Evolutionary conservation across 202 grass and related monocot species (phyloP).

Genomic region (Setaria viridis): DNA sequence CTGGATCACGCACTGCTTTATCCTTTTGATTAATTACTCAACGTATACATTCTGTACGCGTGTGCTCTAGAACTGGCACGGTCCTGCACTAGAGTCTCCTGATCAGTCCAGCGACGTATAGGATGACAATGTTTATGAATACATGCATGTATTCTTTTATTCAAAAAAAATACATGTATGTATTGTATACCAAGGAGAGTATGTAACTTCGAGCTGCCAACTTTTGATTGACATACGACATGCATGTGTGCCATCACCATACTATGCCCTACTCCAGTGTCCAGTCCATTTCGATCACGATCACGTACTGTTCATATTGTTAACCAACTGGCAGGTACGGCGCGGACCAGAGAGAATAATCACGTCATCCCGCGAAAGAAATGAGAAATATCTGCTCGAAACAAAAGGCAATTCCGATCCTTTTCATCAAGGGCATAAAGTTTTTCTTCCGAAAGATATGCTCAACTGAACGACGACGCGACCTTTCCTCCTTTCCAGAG

Average conservation of each 20-base stretch:
- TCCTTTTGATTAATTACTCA: too few relatives aligned
- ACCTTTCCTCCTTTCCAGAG: background rate
- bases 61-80: too few relatives aligned
- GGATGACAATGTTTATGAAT: too few relatives aligned
- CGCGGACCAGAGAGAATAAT: too few relatives aligned
- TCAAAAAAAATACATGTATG: too few relatives aligned
- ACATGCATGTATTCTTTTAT: too few relatives aligned
- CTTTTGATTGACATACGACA: background rate
- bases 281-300: background rate
- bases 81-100: too few relatives aligned
- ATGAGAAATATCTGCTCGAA: background rate
- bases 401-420: background rate
- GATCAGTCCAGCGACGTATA: too few relatives aligned
- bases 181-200: background rate
- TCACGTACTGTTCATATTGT: too few relatives aligned
- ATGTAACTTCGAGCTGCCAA: background rate
- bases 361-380: background rate
- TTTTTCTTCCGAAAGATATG: constrained; percentile 7
- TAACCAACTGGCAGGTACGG: too few relatives aligned
- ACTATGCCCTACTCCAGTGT: background rate
- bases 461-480: constrained; percentile 6
- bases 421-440: constrained; percentile 34
- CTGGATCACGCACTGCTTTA: too few relatives aligned
- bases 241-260: background rate
- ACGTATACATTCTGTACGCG: too few relatives aligned